phyloP scores from a whole-genome alignment of 225 moss, liverwort and hornwort genomes.

The Straminergon stramineum region DNA sequence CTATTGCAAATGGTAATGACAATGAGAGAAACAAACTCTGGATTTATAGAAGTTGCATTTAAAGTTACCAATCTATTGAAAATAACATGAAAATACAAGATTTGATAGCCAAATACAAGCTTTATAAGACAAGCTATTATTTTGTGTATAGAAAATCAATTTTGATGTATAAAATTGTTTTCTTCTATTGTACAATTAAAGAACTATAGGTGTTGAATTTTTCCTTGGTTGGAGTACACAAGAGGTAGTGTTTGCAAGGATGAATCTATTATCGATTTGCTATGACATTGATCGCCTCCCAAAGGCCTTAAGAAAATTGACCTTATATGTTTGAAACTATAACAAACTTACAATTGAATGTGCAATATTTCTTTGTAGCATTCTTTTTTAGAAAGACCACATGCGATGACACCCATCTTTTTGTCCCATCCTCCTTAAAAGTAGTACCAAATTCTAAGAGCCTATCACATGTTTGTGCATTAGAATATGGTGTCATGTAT shows the following conservation, averaged over 20 bases:
- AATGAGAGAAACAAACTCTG: background rate
- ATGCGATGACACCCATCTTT: fast-evolving
- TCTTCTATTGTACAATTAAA: background rate
- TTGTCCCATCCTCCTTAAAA: fast-evolving
- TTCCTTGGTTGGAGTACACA: background rate
- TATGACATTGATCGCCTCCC: fast-evolving
- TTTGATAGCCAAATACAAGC: background rate
- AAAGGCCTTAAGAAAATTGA: background rate
- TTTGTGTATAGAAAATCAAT: too few species aligned
- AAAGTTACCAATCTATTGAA: fast-evolving
- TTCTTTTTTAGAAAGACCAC: background rate
- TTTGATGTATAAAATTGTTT: background rate
- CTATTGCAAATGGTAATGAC: background rate
- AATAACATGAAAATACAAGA: background rate
- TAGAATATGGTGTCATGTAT: background rate
- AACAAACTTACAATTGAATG: background rate
- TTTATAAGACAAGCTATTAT: background rate
- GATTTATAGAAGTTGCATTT: background rate
- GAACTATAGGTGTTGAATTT: background rate
- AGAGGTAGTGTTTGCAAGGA: fast-evolving
- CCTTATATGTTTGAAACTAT: background rate
- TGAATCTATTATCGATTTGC: too few species aligned
- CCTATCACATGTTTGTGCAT: background rate
- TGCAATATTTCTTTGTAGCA: background rate
- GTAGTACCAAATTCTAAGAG: background rate